phyloP scores from a whole-genome alignment of 1,284 basidiomycete species.

The Somion occarium region DNA sequence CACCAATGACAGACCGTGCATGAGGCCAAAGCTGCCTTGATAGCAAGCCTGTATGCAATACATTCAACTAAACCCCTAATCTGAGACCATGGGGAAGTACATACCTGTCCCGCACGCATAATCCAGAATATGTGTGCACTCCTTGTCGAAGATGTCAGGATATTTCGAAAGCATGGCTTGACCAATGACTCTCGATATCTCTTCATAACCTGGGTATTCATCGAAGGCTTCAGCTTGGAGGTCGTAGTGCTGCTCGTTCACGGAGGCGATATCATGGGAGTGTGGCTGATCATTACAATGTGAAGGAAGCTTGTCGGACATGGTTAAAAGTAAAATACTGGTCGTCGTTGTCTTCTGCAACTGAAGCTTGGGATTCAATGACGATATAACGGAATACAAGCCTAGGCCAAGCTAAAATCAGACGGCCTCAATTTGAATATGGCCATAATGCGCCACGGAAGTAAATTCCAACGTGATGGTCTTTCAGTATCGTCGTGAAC shows the following conservation, averaged over 20 bases:
- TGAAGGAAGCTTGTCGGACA: too few relatives aligned
- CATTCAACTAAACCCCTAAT: not conserved
- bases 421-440: too few relatives aligned
- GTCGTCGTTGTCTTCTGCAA: too few relatives aligned
- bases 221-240: constrained; percentile 26
- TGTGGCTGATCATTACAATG: too few relatives aligned
- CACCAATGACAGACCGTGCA: constrained; percentile 56
- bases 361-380: too few relatives aligned
- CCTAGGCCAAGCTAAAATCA: too few relatives aligned
- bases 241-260: constrained; percentile 31
- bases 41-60: constrained; percentile 41
- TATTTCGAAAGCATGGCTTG: constrained; percentile 40
- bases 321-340: too few relatives aligned
- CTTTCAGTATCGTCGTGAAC: too few relatives aligned
- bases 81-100: constrained; percentile 9
- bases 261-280: constrained; percentile 21
- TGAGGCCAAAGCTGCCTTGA: constrained; percentile 51
- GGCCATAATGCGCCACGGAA: too few relatives aligned
- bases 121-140: constrained; percentile 56
- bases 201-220: constrained; percentile 19
- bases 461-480: too few relatives aligned
- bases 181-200: constrained; percentile 31
- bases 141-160: constrained; percentile 42
- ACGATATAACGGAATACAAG: too few relatives aligned
- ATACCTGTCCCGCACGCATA: constrained; percentile 68